Percentiles rank a stretch among this genome's conserved stretches.
Evolutionary conservation across 2,329 filamentous ascomycete genomes (phyloP).

Genomic region (Escovopsis sp.): DNA sequence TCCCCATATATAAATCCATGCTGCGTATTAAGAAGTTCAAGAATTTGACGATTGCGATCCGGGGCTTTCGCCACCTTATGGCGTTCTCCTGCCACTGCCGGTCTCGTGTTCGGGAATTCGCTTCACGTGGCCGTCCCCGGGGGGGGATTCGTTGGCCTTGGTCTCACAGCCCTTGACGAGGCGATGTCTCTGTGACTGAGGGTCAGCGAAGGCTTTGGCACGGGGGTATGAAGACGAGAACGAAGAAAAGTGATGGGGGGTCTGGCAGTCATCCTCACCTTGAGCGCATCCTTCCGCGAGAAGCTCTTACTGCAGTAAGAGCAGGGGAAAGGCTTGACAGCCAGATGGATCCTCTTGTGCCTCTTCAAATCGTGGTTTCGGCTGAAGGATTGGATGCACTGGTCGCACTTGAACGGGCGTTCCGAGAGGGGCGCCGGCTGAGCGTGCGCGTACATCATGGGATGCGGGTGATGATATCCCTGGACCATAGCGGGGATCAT

Average conservation of each 20-base stretch:
- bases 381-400: slow-evolving; percentile 87
- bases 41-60: no score
- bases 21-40: no score
- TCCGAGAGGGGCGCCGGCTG: slow-evolving; percentile 45
- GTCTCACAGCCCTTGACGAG: slow-evolving; percentile 48
- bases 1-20: not conserved
- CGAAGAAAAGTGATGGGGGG: not conserved
- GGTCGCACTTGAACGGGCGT: slow-evolving; percentile 85
- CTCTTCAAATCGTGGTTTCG: slow-evolving; percentile 92
- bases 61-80: not conserved
- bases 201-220: slow-evolving; percentile 7
- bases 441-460: slow-evolving; percentile 44
- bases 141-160: slow-evolving; percentile 14
- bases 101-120: slow-evolving; percentile 9
- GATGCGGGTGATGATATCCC: slow-evolving; percentile 41
- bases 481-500: slow-evolving; percentile 45
- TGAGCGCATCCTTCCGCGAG: slow-evolving; percentile 87
- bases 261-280: slow-evolving; percentile 44
- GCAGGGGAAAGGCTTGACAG: slow-evolving; percentile 92
- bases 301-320: slow-evolving; percentile 90
- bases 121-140: slow-evolving; percentile 11
- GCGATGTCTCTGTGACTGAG: slow-evolving; percentile 35
- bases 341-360: slow-evolving; percentile 87
- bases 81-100: slow-evolving; percentile 11
- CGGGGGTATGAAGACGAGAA: not conserved